Percentiles rank a stretch among this genome's conserved stretches.
These are phyloP conservation scores for Stagonosporopsis tanaceti DNA, from an alignment of 2,329 filamentous ascomycete genomes.

Conservation along the genomic window DNA sequence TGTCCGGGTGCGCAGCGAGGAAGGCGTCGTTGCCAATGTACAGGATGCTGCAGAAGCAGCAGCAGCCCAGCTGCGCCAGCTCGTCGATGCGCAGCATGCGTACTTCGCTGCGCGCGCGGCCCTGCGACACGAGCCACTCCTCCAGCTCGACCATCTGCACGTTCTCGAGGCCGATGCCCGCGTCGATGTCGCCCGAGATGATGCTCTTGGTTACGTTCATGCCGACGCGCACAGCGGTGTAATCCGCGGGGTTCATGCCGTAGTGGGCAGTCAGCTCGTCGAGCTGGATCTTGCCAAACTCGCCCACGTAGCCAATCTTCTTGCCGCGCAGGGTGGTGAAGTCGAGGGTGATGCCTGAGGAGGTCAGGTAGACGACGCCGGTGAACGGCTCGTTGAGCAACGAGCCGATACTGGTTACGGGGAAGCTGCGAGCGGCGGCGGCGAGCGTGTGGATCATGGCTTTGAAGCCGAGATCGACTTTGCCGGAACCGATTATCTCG, in stretches of 20 bases:
- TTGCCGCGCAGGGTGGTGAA: slow-evolving; percentile 79
- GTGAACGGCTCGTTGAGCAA: slow-evolving; percentile 83
- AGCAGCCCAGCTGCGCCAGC: slow-evolving; percentile 80
- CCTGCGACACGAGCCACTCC: slow-evolving; percentile 73
- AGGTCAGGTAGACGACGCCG: slow-evolving; percentile 78
- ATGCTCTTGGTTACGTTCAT: slow-evolving; percentile 84
- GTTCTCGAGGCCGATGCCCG: slow-evolving; percentile 80
- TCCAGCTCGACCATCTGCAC: slow-evolving; percentile 85
- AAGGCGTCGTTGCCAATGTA: slow-evolving; percentile 82
- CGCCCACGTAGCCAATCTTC: slow-evolving; percentile 80
- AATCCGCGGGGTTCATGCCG: slow-evolving; percentile 75
- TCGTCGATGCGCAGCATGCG: slow-evolving; percentile 85
- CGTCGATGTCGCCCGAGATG: slow-evolving; percentile 75
- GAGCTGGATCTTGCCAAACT: slow-evolving; percentile 84
- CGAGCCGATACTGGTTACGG: slow-evolving; percentile 75
- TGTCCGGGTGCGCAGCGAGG: slow-evolving; percentile 69
- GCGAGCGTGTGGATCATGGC: slow-evolving; percentile 85
- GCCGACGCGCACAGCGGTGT: slow-evolving; percentile 78
- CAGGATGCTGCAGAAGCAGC: slow-evolving; percentile 83
- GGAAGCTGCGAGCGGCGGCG: slow-evolving; percentile 78
- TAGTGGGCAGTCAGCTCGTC: slow-evolving; percentile 82
- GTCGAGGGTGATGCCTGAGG: slow-evolving; percentile 76
- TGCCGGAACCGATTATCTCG: slow-evolving; percentile 79
- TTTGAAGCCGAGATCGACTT: slow-evolving; percentile 81
- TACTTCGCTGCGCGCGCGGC: slow-evolving; percentile 70